Evolutionary conservation across 257 asterid species (phyloP), one percentile per base, ranked within the genome.

Genomic region (Leonotis leonurus): DNA sequence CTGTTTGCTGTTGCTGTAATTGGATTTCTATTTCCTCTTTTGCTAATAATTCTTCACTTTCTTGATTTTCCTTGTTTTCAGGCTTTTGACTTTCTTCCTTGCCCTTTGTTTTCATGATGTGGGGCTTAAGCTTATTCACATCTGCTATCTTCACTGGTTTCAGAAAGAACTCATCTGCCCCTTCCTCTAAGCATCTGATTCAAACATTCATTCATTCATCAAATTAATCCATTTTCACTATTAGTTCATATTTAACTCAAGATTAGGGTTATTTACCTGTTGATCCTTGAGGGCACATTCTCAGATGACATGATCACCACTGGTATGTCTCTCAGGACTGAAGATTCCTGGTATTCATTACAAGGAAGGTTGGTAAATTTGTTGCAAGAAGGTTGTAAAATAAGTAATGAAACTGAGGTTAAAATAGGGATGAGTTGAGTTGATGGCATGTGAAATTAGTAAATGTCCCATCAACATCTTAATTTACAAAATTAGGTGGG

Each of bases 301-400:
- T 92, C 97, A 46, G 97, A 92, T 29, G 99, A 92, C 97, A 92
- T 89, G 13, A 92, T 89, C 69, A 92, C 99, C 40, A 92, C 97
- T n/a, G 97, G 99, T 62, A 92, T 89, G 64, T 86, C 68, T 76
- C 76, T 86, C 72, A 92, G 77, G 50, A 75, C 68, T 68, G 99
- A 76, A 62, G 99, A 89, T 80, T 89, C 97, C 97, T 92, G 85
- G 39, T 58, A 69, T n/a, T n/a, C n/a, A 46, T 24, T n/a, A 16
- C 11, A 58, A 52, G n/a, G 20, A 55, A 57, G 30, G 26, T n/a
- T n/a, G n/a, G n/a, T n/a, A n/a, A n/a, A n/a, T n/a, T n/a, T n/a
- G n/a, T n/a, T n/a, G n/a, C n/a, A n/a, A n/a, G n/a, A n/a, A n/a
- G n/a, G n/a, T n/a, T n/a, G n/a, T n/a, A n/a, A n/a, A n/a, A n/a